Base-by-base conservation (phyloP, 768 basidiomycete genomes). In the Tricholomella constricta region DNA sequence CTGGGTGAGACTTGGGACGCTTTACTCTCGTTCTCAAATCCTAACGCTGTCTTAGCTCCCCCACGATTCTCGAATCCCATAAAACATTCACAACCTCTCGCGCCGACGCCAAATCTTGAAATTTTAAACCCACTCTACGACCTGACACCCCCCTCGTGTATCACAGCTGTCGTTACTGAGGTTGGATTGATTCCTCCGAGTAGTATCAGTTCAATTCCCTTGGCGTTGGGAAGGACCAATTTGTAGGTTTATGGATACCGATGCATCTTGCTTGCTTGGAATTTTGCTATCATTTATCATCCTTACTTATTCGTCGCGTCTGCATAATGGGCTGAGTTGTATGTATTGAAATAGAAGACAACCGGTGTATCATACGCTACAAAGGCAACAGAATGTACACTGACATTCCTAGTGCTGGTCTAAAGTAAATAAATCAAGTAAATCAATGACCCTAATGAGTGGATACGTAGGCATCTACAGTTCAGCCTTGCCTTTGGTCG, bases 141-240 rank as follows among this genome's bases (percentile, higher is more conserved):
- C 69, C 76, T 98, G 38, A 97, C 97, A 2, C 92, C 96, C 2
- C 89, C 95, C 1, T 83, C 82, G 17, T 89, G 85, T 65, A 94
- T 99, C 57, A 96, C 97, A 1, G 96, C 91, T 15, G 92, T 99
- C 20, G 94, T 98, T 49, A 98, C 96, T 2, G 97, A 99, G 72
- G 94, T 95, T 38, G 96, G 96, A 2, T 77, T 98, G 49, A 97
- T 96, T 57, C 94, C 94, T 3, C 92, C 94, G 0, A 93, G 87
- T 60, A 92, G 92, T 56, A 91, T 95, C 59, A 85, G 88, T 62
- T 88, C 88, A 34, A 89, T 93, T 68, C 86, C 88, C 15, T 74
- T 88, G 49, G 89, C 90, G 1, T 72, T 91, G 23, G 82, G 82
- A 49, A 77, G 71, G 63, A 72, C 72, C 11, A 76, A 61, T 29